phyloP scores from a whole-genome alignment of 2,329 filamentous ascomycete genomes.

The Septoria petroselini region DNA sequence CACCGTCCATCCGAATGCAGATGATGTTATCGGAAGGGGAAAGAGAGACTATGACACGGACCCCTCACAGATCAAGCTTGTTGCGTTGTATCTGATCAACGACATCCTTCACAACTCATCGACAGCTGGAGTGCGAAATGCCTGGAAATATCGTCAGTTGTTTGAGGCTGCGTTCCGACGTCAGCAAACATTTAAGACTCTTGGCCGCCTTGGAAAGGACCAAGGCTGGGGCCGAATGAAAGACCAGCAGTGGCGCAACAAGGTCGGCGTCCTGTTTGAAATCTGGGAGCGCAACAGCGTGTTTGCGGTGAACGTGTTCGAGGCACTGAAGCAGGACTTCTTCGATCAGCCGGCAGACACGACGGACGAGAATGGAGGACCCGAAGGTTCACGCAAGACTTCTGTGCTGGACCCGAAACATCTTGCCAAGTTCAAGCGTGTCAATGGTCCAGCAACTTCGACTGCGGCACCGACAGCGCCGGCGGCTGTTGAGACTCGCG shows the following conservation, averaged over 20 bases:
- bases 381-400: constrained; percentile 40
- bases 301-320: constrained; percentile 71
- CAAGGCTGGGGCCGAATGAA: constrained; percentile 76
- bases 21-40: constrained; percentile 29
- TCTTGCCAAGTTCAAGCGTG: constrained; percentile 48
- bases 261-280: constrained; percentile 64
- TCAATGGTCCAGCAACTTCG: constrained; percentile 47
- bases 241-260: constrained; percentile 80
- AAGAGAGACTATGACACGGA: constrained; percentile 55
- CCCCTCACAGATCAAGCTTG: constrained; percentile 68
- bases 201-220: constrained; percentile 70
- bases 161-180: constrained; percentile 70
- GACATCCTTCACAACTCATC: constrained; percentile 77
- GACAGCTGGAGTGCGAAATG: constrained; percentile 73
- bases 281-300: constrained; percentile 65
- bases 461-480: constrained; percentile 15
- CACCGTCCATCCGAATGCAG: constrained; percentile 39
- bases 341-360: constrained; percentile 68
- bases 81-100: constrained; percentile 74
- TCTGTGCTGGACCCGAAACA: constrained; percentile 29
- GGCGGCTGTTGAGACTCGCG: constrained; percentile 2
- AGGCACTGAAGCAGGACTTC: constrained; percentile 67
- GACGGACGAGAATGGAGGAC: constrained; percentile 40
- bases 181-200: constrained; percentile 67
- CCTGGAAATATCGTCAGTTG: constrained; percentile 80